Evolutionary conservation across 805 yeast genomes (phyloP).

Genomic region (Metschnikowia similis): DNA sequence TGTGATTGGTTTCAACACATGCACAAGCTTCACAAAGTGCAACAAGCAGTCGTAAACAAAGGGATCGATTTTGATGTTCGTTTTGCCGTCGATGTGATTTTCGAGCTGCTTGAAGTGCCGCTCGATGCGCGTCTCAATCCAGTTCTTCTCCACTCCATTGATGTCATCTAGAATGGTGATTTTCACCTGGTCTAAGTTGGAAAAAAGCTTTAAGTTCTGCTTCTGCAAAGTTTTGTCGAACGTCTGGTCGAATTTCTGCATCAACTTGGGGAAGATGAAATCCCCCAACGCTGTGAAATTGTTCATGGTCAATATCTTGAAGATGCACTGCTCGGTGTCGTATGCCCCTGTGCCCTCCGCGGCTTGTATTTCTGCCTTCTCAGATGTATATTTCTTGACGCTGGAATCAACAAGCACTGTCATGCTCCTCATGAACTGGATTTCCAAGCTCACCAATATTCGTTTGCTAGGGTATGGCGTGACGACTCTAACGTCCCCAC

Average conservation of each 20-base stretch:
- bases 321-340: conserved; percentile 25
- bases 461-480: conserved; percentile 38
- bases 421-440: conserved; percentile 43
- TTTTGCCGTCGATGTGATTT: conserved; percentile 6
- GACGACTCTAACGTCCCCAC: conserved; percentile 28
- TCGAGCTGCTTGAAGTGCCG: conserved; percentile 18
- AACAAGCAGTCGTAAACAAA: conserved; percentile 36
- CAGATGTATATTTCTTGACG: conserved; percentile 32
- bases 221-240: conserved; percentile 33
- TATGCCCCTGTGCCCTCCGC: conserved; percentile 7
- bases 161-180: conserved; percentile 39
- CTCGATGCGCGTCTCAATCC: conserved; percentile 27
- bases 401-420: conserved; percentile 38
- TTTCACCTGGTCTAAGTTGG: conserved; percentile 39
- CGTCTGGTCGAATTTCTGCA: conserved; percentile 29
- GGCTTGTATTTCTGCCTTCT: conserved; percentile 12
- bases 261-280: conserved; percentile 28
- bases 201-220: conserved; percentile 37
- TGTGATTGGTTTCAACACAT: conserved; percentile 38
- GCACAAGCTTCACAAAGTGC: conserved; percentile 39
- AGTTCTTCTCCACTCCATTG: conserved; percentile 30
- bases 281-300: conserved; percentile 36
- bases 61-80: conserved; percentile 29
- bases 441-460: conserved; percentile 38
- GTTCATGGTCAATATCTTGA: conserved; percentile 41